Percentiles rank a stretch among this genome's conserved stretches.
Evolutionary conservation across 352 stramenopile genomes (phyloP).

Genomic region (Aphanomyces cochlioides): DNA sequence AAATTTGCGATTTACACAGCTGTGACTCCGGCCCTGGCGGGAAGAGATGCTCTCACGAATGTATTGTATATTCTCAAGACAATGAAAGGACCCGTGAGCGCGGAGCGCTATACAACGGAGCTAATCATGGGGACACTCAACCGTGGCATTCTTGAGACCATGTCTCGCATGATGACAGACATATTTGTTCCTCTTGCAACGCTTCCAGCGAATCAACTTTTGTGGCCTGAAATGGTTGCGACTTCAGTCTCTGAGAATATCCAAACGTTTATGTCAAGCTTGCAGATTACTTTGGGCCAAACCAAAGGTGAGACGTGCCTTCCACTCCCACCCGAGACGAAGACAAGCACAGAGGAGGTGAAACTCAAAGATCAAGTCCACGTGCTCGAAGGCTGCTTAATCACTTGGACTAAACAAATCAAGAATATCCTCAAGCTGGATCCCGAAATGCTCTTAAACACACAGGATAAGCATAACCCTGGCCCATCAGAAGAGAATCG

Average conservation of each 20-base stretch:
- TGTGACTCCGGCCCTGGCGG: neutral
- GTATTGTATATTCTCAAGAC: conserved; percentile 78
- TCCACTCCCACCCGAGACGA: conserved; percentile 91
- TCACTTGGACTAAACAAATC: conserved; percentile 99
- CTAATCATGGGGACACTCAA: conserved; percentile 73
- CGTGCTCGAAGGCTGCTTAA: conserved; percentile 95
- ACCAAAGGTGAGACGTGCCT: conserved; percentile 97
- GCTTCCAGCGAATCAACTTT: conserved; percentile 70
- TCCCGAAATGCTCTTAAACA: conserved; percentile 94
- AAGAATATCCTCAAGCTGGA: conserved; percentile 98
- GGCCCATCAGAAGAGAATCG: conserved; percentile 95
- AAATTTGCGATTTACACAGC: conserved; percentile 2
- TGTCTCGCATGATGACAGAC: conserved; percentile 65
- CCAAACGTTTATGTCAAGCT: conserved; percentile 94
- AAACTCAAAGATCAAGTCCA: conserved; percentile 91
- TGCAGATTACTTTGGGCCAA: conserved; percentile 95
- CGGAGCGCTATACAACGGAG: conserved; percentile 61
- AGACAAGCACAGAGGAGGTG: conserved; percentile 67
- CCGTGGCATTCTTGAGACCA: conserved; percentile 65
- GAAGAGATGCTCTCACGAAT: conserved; percentile 8
- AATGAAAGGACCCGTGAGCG: conserved; percentile 55
- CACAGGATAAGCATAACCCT: conserved; percentile 95
- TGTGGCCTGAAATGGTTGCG: conserved; percentile 95
- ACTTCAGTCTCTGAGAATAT: conserved; percentile 97
- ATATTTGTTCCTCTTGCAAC: conserved; percentile 71